These are phyloP conservation scores for Gracilaria vermiculophylla DNA, from an alignment of 23 red algal genomes.

Conservation along the genomic window DNA sequence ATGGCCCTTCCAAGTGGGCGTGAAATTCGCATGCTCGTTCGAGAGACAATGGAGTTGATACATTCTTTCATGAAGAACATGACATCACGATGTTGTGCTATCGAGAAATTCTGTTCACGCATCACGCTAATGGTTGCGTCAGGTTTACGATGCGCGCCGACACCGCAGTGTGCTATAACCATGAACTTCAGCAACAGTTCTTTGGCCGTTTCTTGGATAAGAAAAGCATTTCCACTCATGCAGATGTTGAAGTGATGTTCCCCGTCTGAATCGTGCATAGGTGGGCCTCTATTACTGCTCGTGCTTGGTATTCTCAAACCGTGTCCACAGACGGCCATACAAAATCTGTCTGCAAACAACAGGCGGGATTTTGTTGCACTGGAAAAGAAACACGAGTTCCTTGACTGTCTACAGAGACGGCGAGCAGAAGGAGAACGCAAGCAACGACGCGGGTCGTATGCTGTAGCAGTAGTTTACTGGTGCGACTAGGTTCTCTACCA, in stretches of 20 bases:
- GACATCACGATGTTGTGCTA: neutral
- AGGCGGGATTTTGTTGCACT: too few relatives aligned
- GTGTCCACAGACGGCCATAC: too few relatives aligned
- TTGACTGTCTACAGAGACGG: too few relatives aligned
- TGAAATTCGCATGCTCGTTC: neutral
- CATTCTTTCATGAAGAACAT: neutral
- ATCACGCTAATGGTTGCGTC: conserved; percentile 18
- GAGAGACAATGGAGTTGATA: conserved; percentile 5
- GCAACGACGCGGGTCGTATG: too few relatives aligned
- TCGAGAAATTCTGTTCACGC: neutral
- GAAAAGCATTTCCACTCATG: neutral
- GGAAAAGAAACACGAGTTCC: too few relatives aligned
- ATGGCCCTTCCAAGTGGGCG: conserved; percentile 9
- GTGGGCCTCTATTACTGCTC: too few relatives aligned
- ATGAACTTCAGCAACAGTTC: conserved; percentile 28
- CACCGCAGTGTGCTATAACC: conserved; percentile 6
- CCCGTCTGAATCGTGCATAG: neutral
- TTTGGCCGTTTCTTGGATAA: neutral
- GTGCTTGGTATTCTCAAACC: too few relatives aligned
- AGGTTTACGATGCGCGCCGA: neutral
- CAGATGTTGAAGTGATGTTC: neutral
- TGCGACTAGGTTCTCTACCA: too few relatives aligned
- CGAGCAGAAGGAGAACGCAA: too few relatives aligned
- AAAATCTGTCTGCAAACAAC: too few relatives aligned
- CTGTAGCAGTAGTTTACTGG: too few relatives aligned